These are phyloP conservation scores for Avicennia marina DNA, from an alignment of 257 asterid genomes.

Conservation along the genomic window DNA sequence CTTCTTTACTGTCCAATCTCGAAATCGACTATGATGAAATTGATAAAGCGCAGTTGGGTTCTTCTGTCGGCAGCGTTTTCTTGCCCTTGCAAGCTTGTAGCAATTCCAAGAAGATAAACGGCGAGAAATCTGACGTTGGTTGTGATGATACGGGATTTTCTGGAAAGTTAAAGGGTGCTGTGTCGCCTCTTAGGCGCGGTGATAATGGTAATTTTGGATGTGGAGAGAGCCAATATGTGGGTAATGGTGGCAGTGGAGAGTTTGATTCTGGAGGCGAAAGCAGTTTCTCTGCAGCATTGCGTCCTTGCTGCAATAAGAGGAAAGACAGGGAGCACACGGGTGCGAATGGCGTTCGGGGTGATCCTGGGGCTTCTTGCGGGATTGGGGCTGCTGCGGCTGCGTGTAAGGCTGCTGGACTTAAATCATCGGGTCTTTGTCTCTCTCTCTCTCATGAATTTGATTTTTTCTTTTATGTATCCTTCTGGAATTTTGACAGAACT, in stretches of 20 bases:
- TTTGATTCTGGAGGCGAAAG: conserved; percentile 18
- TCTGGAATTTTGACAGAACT: no score
- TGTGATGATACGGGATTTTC: conserved; percentile 11
- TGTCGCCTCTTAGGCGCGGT: conserved; percentile 33
- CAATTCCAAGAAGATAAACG: conserved; percentile 15
- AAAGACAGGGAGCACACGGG: conserved; percentile 33
- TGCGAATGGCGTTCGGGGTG: conserved; percentile 21
- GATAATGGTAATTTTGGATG: conserved; percentile 16
- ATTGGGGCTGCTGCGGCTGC: conserved; percentile 31
- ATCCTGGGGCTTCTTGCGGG: conserved; percentile 23
- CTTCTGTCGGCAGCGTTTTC: conserved; percentile 70
- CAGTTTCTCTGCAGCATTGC: conserved; percentile 17
- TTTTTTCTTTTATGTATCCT: no score
- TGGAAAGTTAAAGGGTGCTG: conserved; percentile 14
- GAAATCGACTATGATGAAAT: conserved; percentile 52
- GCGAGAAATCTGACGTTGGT: background rate
- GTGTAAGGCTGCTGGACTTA: conserved; percentile 26
- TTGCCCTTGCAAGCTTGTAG: conserved; percentile 55
- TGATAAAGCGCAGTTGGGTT: conserved; percentile 26
- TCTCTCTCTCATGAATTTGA: background rate
- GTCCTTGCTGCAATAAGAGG: conserved; percentile 59
- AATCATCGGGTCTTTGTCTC: conserved; percentile 41
- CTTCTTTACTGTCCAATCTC: conserved; percentile 46
- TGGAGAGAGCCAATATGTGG: conserved; percentile 5
- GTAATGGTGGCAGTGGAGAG: conserved; percentile 10